Percentiles rank a stretch among this genome's conserved stretches.
These are phyloP conservation scores for Ramaria sp. DNA, from an alignment of 768 basidiomycete species.

Conservation along the genomic window DNA sequence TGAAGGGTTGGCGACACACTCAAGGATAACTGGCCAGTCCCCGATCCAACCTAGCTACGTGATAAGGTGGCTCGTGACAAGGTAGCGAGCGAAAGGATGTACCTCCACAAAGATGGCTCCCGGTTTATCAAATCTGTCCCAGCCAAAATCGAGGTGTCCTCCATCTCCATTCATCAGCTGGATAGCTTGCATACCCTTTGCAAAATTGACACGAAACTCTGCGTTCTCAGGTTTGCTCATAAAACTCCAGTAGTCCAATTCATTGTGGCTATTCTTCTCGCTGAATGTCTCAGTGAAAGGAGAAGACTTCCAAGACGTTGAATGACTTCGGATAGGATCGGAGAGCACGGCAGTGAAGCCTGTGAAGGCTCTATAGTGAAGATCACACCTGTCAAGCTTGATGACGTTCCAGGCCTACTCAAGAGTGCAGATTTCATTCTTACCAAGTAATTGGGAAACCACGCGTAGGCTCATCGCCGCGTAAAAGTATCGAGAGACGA, in stretches of 20 bases:
- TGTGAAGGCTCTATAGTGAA: neutral
- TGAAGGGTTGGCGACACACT: neutral
- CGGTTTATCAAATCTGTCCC: neutral
- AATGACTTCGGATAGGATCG: neutral
- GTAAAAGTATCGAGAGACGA: neutral
- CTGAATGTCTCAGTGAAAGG: neutral
- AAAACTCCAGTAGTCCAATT: neutral
- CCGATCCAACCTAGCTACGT: too few relatives aligned
- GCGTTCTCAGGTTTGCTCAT: neutral
- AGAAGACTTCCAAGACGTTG: neutral
- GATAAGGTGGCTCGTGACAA: too few relatives aligned
- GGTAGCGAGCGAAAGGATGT: too few relatives aligned
- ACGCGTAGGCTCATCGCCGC: neutral
- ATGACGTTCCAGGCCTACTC: neutral
- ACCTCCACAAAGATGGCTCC: constrained; percentile 4
- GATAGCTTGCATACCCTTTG: constrained; percentile 1
- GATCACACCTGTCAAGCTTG: neutral
- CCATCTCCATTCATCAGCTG: constrained; percentile 1
- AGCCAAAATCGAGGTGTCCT: constrained; percentile 1
- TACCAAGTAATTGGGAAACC: neutral
- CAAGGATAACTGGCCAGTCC: neutral
- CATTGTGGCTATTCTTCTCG: neutral
- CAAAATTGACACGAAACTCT: neutral
- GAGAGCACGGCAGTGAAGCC: neutral
- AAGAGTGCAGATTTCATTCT: neutral